These are phyloP conservation scores for Fragosphaeria purpurea DNA, from an alignment of 2,329 filamentous ascomycete species.

Conservation along the genomic window DNA sequence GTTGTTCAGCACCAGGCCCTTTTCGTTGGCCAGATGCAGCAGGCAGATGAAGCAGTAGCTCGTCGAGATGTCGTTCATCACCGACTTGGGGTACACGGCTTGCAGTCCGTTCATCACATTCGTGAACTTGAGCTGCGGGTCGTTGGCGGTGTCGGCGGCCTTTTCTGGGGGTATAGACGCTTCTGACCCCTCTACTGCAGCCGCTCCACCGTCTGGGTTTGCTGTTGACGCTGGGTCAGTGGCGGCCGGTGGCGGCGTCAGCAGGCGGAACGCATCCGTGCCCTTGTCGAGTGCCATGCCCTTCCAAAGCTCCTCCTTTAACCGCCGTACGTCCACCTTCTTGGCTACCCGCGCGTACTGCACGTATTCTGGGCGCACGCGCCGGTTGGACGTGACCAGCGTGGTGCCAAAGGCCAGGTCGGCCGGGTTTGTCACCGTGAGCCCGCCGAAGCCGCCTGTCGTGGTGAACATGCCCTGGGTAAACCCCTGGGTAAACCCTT, in stretches of 20 bases:
- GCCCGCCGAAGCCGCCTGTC: constrained; percentile 24
- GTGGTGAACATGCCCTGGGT: constrained; percentile 14
- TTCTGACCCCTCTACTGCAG: background rate
- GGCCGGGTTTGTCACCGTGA: constrained; percentile 33
- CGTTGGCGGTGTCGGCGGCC: constrained; percentile 23
- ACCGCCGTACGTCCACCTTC: constrained; percentile 57
- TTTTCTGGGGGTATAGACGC: background rate
- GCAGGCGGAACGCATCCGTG: constrained; percentile 22
- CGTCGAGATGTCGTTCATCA: constrained; percentile 90
- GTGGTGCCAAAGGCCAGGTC: constrained; percentile 52
- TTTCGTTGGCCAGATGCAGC: constrained; percentile 85
- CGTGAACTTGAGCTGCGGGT: constrained; percentile 68
- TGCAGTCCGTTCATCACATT: constrained; percentile 84
- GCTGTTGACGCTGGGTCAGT: too few species aligned
- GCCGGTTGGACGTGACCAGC: constrained; percentile 53
- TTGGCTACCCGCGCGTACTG: constrained; percentile 61
- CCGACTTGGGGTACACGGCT: constrained; percentile 71
- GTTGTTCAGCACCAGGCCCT: constrained; percentile 68
- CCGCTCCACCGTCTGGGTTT: too few species aligned
- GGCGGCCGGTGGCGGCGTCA: constrained; percentile 12
- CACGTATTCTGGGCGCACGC: constrained; percentile 57
- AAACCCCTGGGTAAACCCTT: constrained; percentile 28
- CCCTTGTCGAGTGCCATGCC: constrained; percentile 49
- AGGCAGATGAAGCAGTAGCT: constrained; percentile 89
- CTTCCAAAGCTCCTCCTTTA: constrained; percentile 64